Conservation (phyloP, 2,329 filamentous ascomycete genomes). For the Neonectria sp. region DNA sequence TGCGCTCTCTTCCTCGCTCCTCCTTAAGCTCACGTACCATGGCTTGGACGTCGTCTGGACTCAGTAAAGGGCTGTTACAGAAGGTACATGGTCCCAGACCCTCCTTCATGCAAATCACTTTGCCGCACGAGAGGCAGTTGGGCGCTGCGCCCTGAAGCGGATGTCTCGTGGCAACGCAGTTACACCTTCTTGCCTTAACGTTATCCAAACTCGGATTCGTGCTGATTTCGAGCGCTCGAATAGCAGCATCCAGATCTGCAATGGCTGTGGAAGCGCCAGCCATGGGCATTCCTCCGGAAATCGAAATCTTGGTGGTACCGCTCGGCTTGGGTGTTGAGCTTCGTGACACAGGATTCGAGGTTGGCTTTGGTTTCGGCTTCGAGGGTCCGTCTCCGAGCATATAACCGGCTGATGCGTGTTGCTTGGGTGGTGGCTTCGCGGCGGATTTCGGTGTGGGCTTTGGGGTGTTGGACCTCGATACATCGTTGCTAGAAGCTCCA, state of each 20-base stretch:
- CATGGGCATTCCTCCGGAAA: conserved; percentile 86
- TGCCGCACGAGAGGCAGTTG: conserved; percentile 93
- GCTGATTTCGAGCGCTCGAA: conserved; percentile 89
- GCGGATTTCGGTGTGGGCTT: conserved; percentile 44
- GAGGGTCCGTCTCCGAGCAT: conserved; percentile 83
- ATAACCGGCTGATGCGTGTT: conserved; percentile 77
- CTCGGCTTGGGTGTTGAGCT: conserved; percentile 69
- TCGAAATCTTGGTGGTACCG: conserved; percentile 74
- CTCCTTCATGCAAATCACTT: conserved; percentile 95
- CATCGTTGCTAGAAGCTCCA: conserved; percentile 56
- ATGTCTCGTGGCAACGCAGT: conserved; percentile 90
- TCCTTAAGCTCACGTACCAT: conserved; percentile 89
- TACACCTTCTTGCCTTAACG: conserved; percentile 77
- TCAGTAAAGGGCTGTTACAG: conserved; percentile 83
- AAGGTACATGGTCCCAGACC: conserved; percentile 95
- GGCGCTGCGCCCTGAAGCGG: conserved; percentile 91
- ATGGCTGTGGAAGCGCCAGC: conserved; percentile 83
- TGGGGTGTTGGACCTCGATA: conserved; percentile 56
- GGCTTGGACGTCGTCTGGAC: conserved; percentile 79
- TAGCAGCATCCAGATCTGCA: conserved; percentile 82
- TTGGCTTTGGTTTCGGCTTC: conserved; percentile 71
- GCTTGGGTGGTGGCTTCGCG: conserved; percentile 65
- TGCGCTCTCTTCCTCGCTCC: conserved; percentile 89
- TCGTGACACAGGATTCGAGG: conserved; percentile 66
- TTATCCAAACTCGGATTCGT: conserved; percentile 83